These are phyloP conservation scores for Cladophialophora chaetospira DNA, from an alignment of 2,329 filamentous ascomycete species.

Conservation along the genomic window DNA sequence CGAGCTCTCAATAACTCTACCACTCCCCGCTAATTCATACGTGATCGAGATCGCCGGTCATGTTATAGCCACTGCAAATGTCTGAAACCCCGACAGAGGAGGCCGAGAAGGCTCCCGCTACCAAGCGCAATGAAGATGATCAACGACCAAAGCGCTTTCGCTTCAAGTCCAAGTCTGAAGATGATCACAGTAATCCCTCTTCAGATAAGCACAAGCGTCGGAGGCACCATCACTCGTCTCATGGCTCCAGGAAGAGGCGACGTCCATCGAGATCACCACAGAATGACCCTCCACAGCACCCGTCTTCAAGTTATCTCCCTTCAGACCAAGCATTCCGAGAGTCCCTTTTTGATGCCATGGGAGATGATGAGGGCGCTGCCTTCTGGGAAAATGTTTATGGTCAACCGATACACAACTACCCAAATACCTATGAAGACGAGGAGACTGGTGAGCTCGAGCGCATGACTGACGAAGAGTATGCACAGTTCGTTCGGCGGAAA, in stretches of 20 bases:
- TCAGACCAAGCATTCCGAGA: slow-evolving; percentile 81
- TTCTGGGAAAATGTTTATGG: slow-evolving; percentile 98
- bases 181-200: not conserved
- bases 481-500: slow-evolving; percentile 75
- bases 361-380: slow-evolving; percentile 90
- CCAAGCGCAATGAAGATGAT: not conserved
- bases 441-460: slow-evolving; percentile 65
- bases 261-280: slow-evolving; percentile 26
- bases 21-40: no score
- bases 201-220: slow-evolving; percentile 32
- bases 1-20: no score
- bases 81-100: slow-evolving; percentile 1
- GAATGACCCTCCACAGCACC: slow-evolving; percentile 9
- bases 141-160: slow-evolving; percentile 27
- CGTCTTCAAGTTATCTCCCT: slow-evolving; percentile 49
- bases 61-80: slow-evolving; percentile 2
- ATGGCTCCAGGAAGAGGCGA: slow-evolving; percentile 35
- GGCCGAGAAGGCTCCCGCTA: not conserved
- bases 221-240: slow-evolving; percentile 29
- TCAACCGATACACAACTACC: slow-evolving; percentile 85
- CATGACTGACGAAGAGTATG: slow-evolving; percentile 94
- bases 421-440: slow-evolving; percentile 54
- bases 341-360: slow-evolving; percentile 94
- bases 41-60: not conserved
- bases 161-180: slow-evolving; percentile 27